phyloP scores from a whole-genome alignment of 1,284 basidiomycete genomes.

The Trichosporon sp. region DNA sequence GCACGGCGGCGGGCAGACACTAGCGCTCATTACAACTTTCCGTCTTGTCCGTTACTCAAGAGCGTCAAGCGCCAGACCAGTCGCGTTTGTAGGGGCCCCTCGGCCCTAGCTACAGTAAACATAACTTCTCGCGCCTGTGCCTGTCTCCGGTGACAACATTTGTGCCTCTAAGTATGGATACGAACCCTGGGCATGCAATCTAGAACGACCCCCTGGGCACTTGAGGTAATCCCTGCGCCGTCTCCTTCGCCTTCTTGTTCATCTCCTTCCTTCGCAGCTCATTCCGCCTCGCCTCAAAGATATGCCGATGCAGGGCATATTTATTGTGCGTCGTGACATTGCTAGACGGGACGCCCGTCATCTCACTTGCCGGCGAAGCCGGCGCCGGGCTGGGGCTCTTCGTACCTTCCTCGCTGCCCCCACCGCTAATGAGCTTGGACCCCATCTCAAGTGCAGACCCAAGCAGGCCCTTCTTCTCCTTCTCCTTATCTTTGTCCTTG shows the following conservation, averaged over 20 bases:
- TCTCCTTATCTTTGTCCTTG: slow-evolving; percentile 14
- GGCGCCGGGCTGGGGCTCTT: not conserved
- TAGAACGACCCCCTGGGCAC: slow-evolving; percentile 24
- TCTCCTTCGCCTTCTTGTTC: slow-evolving; percentile 42
- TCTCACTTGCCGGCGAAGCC: slow-evolving; percentile 2
- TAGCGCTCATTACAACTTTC: not conserved
- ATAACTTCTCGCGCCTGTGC: too few species aligned
- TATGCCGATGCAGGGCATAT: slow-evolving; percentile 41
- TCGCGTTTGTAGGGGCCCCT: too few species aligned
- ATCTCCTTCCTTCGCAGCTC: slow-evolving; percentile 36
- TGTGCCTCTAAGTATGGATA: too few species aligned
- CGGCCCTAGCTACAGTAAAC: too few species aligned
- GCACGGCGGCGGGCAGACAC: too few species aligned
- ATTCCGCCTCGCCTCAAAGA: slow-evolving; percentile 41
- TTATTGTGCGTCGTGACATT: slow-evolving; percentile 37
- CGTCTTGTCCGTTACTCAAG: too few species aligned
- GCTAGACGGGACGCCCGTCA: slow-evolving; percentile 15
- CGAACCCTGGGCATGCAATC: too few species aligned
- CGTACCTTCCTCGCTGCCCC: not conserved
- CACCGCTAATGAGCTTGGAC: not conserved
- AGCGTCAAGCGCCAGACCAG: too few species aligned
- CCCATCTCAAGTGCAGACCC: not conserved
- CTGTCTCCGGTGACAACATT: too few species aligned
- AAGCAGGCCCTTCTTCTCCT: slow-evolving; percentile 4
- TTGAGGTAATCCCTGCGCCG: slow-evolving; percentile 32